phyloP scores from a whole-genome alignment of 805 yeast species.

The Kazachstania viticola region DNA sequence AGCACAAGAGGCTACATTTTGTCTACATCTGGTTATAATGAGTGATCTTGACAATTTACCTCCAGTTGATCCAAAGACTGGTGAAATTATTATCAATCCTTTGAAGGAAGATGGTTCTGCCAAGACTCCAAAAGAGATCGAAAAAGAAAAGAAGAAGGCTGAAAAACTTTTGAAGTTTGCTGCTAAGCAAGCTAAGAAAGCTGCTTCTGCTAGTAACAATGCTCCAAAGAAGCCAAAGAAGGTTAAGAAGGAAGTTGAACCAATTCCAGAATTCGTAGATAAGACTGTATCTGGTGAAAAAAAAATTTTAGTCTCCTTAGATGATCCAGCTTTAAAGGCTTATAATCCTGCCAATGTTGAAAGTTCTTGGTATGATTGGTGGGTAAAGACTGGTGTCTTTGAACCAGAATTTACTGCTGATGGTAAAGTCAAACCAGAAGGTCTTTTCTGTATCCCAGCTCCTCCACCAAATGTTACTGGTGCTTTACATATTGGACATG shows the following conservation, averaged over 20 bases:
- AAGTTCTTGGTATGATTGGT: slow-evolving; percentile 96
- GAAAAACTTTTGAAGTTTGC: slow-evolving; percentile 78
- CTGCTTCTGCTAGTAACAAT: slow-evolving; percentile 37
- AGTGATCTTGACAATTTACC: slow-evolving; percentile 25
- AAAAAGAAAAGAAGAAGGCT: slow-evolving; percentile 79
- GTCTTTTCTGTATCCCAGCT: slow-evolving; percentile 85
- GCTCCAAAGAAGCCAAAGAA: slow-evolving; percentile 43
- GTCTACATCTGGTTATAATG: too few species aligned
- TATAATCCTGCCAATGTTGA: slow-evolving; percentile 89
- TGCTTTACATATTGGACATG: slow-evolving; percentile 97
- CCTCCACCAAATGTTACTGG: slow-evolving; percentile 99
- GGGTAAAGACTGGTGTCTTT: slow-evolving; percentile 81
- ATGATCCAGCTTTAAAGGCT: slow-evolving; percentile 88
- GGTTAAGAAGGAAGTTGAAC: slow-evolving; percentile 57
- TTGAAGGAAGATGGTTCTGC: slow-evolving; percentile 34
- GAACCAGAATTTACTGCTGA: slow-evolving; percentile 72
- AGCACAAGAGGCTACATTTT: too few species aligned
- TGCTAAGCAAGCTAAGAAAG: slow-evolving; percentile 61
- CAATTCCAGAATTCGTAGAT: slow-evolving; percentile 78
- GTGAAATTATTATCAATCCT: slow-evolving; percentile 28
- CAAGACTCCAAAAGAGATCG: slow-evolving; percentile 71
- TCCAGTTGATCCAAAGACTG: slow-evolving; percentile 28
- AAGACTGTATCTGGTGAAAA: slow-evolving; percentile 81
- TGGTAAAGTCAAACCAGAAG: slow-evolving; percentile 72
- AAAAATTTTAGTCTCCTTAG: slow-evolving; percentile 75